Base-by-base conservation (phyloP, 2,329 filamentous ascomycete species). In the Westerdykella sp. region DNA sequence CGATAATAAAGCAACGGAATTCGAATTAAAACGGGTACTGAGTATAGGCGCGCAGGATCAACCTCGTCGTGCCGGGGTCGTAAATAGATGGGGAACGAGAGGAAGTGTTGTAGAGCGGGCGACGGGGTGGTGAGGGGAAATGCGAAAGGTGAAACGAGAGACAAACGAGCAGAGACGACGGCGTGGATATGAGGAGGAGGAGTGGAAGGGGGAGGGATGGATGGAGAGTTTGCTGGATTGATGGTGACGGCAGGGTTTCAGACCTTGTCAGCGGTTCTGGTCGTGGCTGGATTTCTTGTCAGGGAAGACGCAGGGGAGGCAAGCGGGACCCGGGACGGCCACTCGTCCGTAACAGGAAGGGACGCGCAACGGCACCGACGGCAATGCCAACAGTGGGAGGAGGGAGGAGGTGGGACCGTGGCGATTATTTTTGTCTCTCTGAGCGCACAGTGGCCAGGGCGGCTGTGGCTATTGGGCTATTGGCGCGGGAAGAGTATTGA, bases 101-200 rank as follows among this genome's bases (percentile, higher is more conserved):
- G 38, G 23, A 23, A 25, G 37, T n/a, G 16, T 39, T 40, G 34
- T 43, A 36, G 34, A 42, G 42, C 48, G 50, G 42, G 39, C 43
- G 46, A 44, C 45, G 40, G 34, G 48, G 41, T 40, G 47, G 23
- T 42, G 50, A 50, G 53, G 52, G 53, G 49, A 46, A 44, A 43
- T 48, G 37, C 43, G 44, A 41, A 51, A 51, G 38, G 47, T 60
- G 62, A 65, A 66, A 66, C 62, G 59, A 62, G 51, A 45, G 60
- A 60, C 54, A 57, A 53, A 57, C 52, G 51, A 35, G 5, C 3
- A 13, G 16, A 35, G 32, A 54, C 48, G 46, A 53, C 39, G 43
- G 49, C 44, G 53, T 48, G 46, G 45, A 44, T 41, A 45, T 32
- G 43, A 46, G 45, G 43, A 41, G 49, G 50, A 48, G 49, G 37